A percentile compares a stretch with the other conserved stretches of the same genome.
phyloP scores from a whole-genome alignment of 2,329 filamentous ascomycete species.

The Fusarium sterilihyphosum region DNA sequence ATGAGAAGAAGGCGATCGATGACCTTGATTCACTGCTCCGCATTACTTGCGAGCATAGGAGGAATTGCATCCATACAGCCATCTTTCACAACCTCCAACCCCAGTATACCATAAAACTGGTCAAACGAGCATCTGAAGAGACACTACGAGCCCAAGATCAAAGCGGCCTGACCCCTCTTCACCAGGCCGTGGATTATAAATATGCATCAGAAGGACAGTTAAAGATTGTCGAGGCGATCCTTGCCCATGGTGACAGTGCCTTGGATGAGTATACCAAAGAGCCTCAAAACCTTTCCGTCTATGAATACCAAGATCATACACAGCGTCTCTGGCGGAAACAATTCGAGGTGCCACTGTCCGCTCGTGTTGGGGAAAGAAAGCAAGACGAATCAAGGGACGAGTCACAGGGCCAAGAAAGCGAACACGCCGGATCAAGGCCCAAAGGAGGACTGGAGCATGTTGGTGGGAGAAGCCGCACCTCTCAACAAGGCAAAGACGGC shows the following conservation, averaged over 20 bases:
- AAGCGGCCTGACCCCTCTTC: not conserved
- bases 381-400: not conserved
- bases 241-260: not conserved
- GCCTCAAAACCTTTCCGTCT: not conserved
- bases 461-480: not conserved
- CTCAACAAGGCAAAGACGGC: not conserved
- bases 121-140: not conserved
- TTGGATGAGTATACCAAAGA: not conserved
- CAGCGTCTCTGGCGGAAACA: not conserved
- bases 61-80: not conserved
- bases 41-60: not conserved
- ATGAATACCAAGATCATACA: not conserved
- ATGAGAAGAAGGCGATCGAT: not conserved
- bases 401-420: not conserved
- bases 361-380: not conserved
- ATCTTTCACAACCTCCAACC: not conserved
- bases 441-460: not conserved
- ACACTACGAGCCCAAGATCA: not conserved
- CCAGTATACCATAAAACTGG: not conserved
- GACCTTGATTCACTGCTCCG: not conserved
- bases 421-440: not conserved
- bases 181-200: not conserved
- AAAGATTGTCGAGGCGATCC: not conserved
- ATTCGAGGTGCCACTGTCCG: not conserved
- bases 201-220: not conserved